phyloP scores from a whole-genome alignment of 2,329 filamentous ascomycete genomes.

The Epichloe bromicola region DNA sequence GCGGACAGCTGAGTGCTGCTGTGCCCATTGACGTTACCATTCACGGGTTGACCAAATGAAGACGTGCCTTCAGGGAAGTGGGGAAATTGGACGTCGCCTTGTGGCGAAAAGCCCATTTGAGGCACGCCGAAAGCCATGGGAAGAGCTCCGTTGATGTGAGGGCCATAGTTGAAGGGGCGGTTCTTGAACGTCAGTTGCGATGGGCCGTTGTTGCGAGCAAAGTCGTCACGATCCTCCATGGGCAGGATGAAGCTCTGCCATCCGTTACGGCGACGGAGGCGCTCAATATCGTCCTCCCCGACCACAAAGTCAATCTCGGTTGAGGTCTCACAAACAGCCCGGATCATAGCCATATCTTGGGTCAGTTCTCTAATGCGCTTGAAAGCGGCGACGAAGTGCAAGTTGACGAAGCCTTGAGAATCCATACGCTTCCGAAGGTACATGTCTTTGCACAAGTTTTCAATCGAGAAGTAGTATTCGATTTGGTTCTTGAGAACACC shows the following conservation, averaged over 20 bases:
- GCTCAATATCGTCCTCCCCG: slow-evolving; percentile 65
- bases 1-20: slow-evolving; percentile 23
- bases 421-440: slow-evolving; percentile 89
- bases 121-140: slow-evolving; percentile 18
- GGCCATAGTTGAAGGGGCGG: slow-evolving; percentile 15
- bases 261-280: slow-evolving; percentile 58
- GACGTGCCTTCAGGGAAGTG: slow-evolving; percentile 18
- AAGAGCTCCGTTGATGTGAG: slow-evolving; percentile 20
- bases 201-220: slow-evolving; percentile 61
- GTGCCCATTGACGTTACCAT: slow-evolving; percentile 15
- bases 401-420: slow-evolving; percentile 76
- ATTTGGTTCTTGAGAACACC: slow-evolving; percentile 38
- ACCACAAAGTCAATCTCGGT: slow-evolving; percentile 59
- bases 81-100: slow-evolving; percentile 16
- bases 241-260: slow-evolving; percentile 74
- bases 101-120: slow-evolving; percentile 16
- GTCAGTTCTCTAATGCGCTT: slow-evolving; percentile 46
- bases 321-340: slow-evolving; percentile 61
- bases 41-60: slow-evolving; percentile 25
- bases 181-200: slow-evolving; percentile 25
- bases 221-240: slow-evolving; percentile 55
- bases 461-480: slow-evolving; percentile 94
- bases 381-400: slow-evolving; percentile 73
- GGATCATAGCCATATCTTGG: slow-evolving; percentile 58
- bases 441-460: slow-evolving; percentile 88